Conservation (phyloP, 768 basidiomycete species). For the Gautieria morchelliformis region DNA sequence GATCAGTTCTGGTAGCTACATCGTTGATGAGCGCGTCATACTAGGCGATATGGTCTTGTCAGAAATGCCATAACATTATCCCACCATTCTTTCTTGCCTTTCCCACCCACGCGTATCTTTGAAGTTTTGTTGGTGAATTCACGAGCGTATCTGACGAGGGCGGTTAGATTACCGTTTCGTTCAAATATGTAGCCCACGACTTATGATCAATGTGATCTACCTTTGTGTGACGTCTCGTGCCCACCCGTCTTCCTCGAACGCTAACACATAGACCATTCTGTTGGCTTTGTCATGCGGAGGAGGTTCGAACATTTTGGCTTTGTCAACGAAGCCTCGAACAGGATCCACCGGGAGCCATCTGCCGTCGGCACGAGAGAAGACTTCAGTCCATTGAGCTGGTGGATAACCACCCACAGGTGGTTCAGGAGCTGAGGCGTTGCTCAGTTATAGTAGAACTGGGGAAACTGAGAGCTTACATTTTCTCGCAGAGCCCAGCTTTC, state of each 20-base stretch:
- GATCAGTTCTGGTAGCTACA: slow-evolving; percentile 11
- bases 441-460: not conserved
- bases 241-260: slow-evolving; percentile 89
- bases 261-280: slow-evolving; percentile 87
- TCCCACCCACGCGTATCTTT: slow-evolving; percentile 58
- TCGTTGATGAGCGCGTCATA: slow-evolving; percentile 25
- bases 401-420: slow-evolving; percentile 34
- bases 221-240: slow-evolving; percentile 86
- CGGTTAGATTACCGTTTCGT: not conserved
- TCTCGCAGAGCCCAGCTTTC: slow-evolving; percentile 4
- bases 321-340: slow-evolving; percentile 69
- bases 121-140: slow-evolving; percentile 39
- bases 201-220: slow-evolving; percentile 52
- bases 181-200: slow-evolving; percentile 39
- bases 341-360: slow-evolving; percentile 94
- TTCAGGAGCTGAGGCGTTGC: not conserved
- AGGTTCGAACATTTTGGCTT: slow-evolving; percentile 74
- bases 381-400: slow-evolving; percentile 95
- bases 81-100: slow-evolving; percentile 82
- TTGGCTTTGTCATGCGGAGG: slow-evolving; percentile 49
- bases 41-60: slow-evolving; percentile 73
- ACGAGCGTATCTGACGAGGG: slow-evolving; percentile 2
- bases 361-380: slow-evolving; percentile 85
- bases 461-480: slow-evolving; percentile 3
- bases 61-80: slow-evolving; percentile 51